A percentile compares a stretch with the other conserved stretches of the same genome.
Conservation (phyloP, 1,284 basidiomycete genomes). For the Irpex sp. region DNA sequence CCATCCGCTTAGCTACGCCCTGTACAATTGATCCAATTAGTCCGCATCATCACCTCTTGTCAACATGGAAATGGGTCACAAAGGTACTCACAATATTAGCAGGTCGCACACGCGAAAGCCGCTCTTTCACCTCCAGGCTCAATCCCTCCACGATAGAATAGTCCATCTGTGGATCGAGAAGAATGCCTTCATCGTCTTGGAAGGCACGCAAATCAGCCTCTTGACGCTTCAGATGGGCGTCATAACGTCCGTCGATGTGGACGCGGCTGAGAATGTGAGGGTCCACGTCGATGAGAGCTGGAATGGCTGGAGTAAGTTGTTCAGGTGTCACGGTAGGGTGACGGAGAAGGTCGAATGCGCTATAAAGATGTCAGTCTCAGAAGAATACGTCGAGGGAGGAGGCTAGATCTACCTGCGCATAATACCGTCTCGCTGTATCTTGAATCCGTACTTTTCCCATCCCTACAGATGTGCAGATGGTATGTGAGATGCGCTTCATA, state of each 20-base stretch:
- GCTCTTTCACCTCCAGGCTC: conserved; percentile 74
- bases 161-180: conserved; percentile 68
- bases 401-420: conserved; percentile 45
- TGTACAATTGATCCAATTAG: conserved; percentile 24
- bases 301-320: conserved; percentile 47
- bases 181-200: conserved; percentile 70
- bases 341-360: conserved; percentile 75
- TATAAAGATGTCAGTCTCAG: conserved; percentile 23
- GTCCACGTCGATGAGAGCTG: conserved; percentile 51
- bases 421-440: conserved; percentile 57
- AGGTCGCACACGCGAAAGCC: conserved; percentile 58
- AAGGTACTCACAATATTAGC: conserved; percentile 59
- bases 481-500: background rate
- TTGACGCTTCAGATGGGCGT: conserved; percentile 63
- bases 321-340: conserved; percentile 53
- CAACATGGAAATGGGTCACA: background rate
- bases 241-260: conserved; percentile 72
- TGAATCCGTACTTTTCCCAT: conserved; percentile 58
- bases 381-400: background rate
- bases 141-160: conserved; percentile 66
- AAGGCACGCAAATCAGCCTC: conserved; percentile 75
- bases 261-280: conserved; percentile 56
- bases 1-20: conserved; percentile 85
- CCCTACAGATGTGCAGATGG: conserved; percentile 30
- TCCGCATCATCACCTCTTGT: background rate